These are phyloP conservation scores for Lentinula detonsa DNA, from an alignment of 768 basidiomycete genomes.

Conservation along the genomic window DNA sequence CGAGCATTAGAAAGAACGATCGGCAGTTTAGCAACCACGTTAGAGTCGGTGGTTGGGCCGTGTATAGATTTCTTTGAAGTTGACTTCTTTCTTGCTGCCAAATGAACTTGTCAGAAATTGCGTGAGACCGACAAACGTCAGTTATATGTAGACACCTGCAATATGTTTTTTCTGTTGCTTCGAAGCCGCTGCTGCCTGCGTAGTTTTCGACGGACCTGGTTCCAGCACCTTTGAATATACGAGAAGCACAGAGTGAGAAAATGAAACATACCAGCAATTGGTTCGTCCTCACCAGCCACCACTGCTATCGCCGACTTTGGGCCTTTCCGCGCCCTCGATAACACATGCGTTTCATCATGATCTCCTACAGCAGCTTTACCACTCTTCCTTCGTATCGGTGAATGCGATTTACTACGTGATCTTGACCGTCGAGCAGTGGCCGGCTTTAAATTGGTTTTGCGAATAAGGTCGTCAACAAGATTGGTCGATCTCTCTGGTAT, in stretches of 20 bases:
- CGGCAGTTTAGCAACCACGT: neutral
- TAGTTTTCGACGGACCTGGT: neutral
- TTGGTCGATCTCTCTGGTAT: neutral
- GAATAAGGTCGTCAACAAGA: constrained; percentile 2
- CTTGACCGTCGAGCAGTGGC: neutral
- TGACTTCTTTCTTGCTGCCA: neutral
- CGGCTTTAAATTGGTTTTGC: neutral
- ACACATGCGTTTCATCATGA: neutral
- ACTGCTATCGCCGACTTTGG: neutral
- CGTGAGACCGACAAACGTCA: neutral
- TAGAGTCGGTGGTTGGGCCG: neutral
- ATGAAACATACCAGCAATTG: neutral
- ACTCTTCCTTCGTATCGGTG: constrained; percentile 1
- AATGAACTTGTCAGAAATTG: neutral
- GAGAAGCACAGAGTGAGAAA: neutral
- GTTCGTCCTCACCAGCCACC: neutral
- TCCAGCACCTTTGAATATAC: neutral
- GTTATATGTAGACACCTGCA: neutral
- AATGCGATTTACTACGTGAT: constrained; percentile 1
- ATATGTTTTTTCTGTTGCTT: neutral
- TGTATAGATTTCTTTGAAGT: neutral
- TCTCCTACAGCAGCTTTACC: neutral
- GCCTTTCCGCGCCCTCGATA: neutral
- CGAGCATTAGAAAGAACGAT: neutral
- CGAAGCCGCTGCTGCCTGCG: neutral